Conservation (phyloP, 345 rosid species). For the Gossypium raimondii region DNA sequence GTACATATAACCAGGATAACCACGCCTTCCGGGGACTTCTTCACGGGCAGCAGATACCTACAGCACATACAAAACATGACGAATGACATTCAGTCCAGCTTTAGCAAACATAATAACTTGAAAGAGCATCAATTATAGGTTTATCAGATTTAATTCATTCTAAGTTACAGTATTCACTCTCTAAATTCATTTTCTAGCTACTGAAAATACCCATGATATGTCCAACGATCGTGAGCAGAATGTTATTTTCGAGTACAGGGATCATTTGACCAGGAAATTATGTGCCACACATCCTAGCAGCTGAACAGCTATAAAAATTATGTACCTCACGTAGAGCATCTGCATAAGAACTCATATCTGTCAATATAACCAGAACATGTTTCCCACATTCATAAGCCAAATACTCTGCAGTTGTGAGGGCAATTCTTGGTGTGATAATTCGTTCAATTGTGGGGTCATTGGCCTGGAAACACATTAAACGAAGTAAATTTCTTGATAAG, state of each 20-base stretch:
- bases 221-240: background rate
- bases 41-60: constrained; percentile 99
- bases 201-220: background rate
- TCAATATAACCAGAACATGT: constrained; percentile 92
- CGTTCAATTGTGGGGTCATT: constrained; percentile 97
- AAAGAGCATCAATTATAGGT: background rate
- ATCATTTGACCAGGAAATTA: background rate
- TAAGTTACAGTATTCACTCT: background rate
- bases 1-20: constrained; percentile 98
- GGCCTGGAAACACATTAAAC: constrained; percentile 45
- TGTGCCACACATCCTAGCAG: background rate
- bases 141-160: background rate
- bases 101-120: background rate
- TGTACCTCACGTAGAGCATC: constrained; percentile 98
- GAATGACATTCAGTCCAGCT: background rate
- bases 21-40: constrained; percentile 99
- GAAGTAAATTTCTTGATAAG: background rate
- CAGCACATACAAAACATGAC: constrained; percentile 17
- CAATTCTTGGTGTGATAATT: constrained; percentile 90
- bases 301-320: background rate
- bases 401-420: constrained; percentile 94
- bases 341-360: constrained; percentile 97
- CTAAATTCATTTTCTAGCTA: background rate
- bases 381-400: constrained; percentile 97
- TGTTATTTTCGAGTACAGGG: background rate